Evolutionary conservation across 176 grass and related monocot species (phyloP), one percentile per base, ranked within the genome.

Genomic region (Thinopyrum elongatum): DNA sequence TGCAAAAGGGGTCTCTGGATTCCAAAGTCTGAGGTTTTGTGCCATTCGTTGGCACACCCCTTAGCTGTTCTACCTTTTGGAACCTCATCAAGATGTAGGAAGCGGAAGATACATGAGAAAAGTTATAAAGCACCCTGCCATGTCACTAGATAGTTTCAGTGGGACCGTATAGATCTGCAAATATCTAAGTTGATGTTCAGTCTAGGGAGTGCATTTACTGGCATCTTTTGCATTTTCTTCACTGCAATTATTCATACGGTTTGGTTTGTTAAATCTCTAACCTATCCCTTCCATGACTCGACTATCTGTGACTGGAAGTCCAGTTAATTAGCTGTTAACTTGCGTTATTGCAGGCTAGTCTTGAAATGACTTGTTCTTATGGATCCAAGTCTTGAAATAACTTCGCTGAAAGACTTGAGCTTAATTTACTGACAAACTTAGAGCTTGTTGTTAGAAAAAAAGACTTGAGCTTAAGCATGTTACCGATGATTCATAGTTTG

Each of bases 101-200:
- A 79, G 27, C 81, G 51, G 70, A 92, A 92, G 70, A 82, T 89
- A 81, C 39, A 72, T 26, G 47, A 44, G 19, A 71, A 89, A 92
- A 83, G 70, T 46, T 81, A 63, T 65, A 86, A 89, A 89, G 90
- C 36, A 67, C 64, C 74, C 36, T 42, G 44, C 77, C 78, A 77
- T 64, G 60, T 88, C 69, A 76, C 47, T 65, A 70, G 65, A 91
- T 91, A 39, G 38, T 84, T 91, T 91, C 53, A 39, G 26, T 74
- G 68, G 49, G 31, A 62, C n/a, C 7, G 1, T 60, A 68, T 83
- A 84, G 66, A 82, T 70, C 27, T 82, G 63, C 86, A 77, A 53
- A 83, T 82, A 90, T 86, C 31, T 70, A 42, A 59, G 60, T 34
- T 79, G 84, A 79, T 42, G 46, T 68, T 41, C 27, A 51, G 27